Evolutionary conservation across 768 basidiomycete genomes (phyloP), one percentile per base, ranked within the genome.

Genomic region (Lentinula guzmanii): DNA sequence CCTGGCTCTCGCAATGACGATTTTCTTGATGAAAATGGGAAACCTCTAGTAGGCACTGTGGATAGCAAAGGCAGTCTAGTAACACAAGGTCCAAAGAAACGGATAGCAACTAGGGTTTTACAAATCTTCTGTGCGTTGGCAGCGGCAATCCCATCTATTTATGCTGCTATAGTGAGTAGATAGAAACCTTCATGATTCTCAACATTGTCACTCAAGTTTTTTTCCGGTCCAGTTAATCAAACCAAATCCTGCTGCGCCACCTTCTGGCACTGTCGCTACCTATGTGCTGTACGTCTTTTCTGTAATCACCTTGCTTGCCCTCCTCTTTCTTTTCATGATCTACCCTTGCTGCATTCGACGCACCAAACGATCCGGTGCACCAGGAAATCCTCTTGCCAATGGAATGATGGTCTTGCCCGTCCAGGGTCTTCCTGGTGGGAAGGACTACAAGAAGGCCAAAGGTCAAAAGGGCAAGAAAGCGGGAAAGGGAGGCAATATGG

Each of bases 371-470:
- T 21, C 41, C 13, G 21, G 41, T 21, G 45, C 43, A 59, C 54
- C 68, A 18, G 50, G 50, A 10, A 69, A 70, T 45, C 68, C 71
- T 8, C 50, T 76, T 16, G 67, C 72, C 0, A 72, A 71, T 31
- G 83, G 82, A 39, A 79, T 84, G 75, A 82, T 85, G 75, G 85
- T 87, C 5, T 79, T 90, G 43, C 86, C 87, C 46, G 81, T 89
- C 2, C 80, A 84, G 42, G 78, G 80, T 11, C 71, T 84, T 10
- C 76, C 76, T 0, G 78, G 77, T 1, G 77, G 75, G 9, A 76
- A 76, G 62, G 77, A 78, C 55, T 71, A 72, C 52, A 76, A 76
- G 61, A 75, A 75, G 52, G 71, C 73, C 59, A 77, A 74, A 60
- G 75, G 72, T 8, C 72, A 72, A 4, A 78, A 76, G 46, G 73